Conservation (phyloP, 2,329 filamentous ascomycete species). For the Sporothrix humicola region DNA sequence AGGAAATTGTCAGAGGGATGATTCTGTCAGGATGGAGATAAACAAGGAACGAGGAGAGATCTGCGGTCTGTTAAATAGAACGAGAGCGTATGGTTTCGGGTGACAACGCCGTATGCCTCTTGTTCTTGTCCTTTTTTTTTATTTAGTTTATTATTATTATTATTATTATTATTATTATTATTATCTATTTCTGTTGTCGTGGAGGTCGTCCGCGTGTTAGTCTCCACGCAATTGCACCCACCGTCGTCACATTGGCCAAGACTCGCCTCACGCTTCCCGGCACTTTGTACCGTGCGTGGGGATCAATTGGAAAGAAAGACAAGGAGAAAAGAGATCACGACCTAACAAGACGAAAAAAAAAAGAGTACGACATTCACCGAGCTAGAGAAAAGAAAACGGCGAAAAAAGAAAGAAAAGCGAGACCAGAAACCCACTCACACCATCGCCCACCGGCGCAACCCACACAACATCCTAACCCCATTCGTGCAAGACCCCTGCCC, state of each 20-base stretch:
- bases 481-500: neutral
- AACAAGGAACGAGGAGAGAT: neutral
- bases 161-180: too few relatives aligned
- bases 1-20: neutral
- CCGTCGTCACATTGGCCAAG: neutral
- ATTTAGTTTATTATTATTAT: too few relatives aligned
- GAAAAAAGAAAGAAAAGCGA: neutral
- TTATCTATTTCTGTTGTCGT: neutral
- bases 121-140: neutral
- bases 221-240: neutral
- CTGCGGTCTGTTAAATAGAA: conserved; percentile 6
- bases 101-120: neutral
- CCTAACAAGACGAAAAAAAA: neutral
- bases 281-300: conserved; percentile 3
- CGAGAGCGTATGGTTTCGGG: neutral
- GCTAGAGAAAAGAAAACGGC: neutral
- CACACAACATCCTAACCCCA: neutral
- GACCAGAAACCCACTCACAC: neutral
- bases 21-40: neutral
- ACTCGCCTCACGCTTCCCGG: neutral
- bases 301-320: neutral
- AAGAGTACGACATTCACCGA: neutral
- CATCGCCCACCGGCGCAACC: neutral
- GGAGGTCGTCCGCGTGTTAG: neutral
- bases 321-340: neutral